Conservation (phyloP, 208 protist genomes). For the Crithidia expoeki region DNA sequence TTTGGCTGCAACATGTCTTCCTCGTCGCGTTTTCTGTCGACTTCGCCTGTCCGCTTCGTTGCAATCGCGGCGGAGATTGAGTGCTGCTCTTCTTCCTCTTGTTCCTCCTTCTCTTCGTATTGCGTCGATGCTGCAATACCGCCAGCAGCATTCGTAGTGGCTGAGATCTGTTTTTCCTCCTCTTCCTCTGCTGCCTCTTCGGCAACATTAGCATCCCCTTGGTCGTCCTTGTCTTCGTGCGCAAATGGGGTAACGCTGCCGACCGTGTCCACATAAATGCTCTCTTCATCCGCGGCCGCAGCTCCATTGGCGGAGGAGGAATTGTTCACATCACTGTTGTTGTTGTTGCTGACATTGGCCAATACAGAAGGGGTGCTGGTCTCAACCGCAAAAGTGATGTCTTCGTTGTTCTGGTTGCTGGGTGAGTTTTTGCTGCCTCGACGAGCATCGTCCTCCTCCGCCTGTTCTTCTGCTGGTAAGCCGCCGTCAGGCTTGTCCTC, state of each 20-base stretch:
- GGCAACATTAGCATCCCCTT: not conserved
- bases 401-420: not conserved
- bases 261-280: no score
- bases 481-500: not conserved
- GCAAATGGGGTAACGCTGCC: no score
- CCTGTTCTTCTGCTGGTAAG: not conserved
- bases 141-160: constrained; percentile 1
- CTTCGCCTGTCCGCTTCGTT: not conserved
- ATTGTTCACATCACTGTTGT: no score
- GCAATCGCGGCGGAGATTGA: not conserved
- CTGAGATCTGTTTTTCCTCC: constrained; percentile 1
- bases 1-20: not conserved
- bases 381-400: no score
- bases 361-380: no score
- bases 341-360: no score
- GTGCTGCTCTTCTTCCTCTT: not conserved
- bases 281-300: no score
- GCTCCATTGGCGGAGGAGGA: no score
- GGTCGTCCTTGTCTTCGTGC: not conserved
- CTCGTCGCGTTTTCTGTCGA: not conserved
- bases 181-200: not conserved
- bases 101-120: not conserved
- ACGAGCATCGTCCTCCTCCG: constrained; percentile 2
- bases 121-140: not conserved
- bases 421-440: no score